These are phyloP conservation scores for Polytrichum formosum DNA, from an alignment of 225 moss, liverwort and hornwort genomes.

Conservation along the genomic window DNA sequence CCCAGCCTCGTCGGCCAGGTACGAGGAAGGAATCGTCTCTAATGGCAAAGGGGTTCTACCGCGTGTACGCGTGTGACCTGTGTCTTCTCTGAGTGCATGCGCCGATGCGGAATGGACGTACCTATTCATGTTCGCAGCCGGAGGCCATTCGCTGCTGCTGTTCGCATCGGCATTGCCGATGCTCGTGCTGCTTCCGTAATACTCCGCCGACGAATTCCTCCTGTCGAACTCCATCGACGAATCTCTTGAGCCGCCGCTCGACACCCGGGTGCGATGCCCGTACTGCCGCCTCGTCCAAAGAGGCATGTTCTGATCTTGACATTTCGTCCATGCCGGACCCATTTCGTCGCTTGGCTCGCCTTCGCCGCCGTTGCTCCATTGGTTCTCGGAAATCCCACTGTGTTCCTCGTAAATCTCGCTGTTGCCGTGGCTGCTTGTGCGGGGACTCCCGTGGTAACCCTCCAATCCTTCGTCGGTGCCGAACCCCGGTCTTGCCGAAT, in stretches of 20 bases:
- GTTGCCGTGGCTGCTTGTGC: background rate
- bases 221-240: constrained; percentile 40
- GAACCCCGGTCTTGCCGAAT: constrained; percentile 28
- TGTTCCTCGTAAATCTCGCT: constrained; percentile 17
- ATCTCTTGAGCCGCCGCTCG: constrained; percentile 31
- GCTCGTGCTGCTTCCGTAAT: constrained; percentile 18
- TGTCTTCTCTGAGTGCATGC: constrained; percentile 25
- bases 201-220: constrained; percentile 14
- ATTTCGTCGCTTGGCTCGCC: constrained; percentile 17
- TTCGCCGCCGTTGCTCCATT: constrained; percentile 10
- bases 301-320: constrained; percentile 26
- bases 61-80: constrained; percentile 18
- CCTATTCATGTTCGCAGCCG: constrained; percentile 16
- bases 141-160: constrained; percentile 43
- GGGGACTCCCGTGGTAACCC: background rate
- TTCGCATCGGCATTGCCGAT: constrained; percentile 23
- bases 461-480: constrained; percentile 7
- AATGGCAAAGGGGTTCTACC: constrained; percentile 55
- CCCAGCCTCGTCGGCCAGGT: constrained; percentile 19
- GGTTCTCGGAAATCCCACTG: constrained; percentile 13
- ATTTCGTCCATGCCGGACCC: constrained; percentile 30
- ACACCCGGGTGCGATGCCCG: too few relatives aligned
- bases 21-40: constrained; percentile 60
- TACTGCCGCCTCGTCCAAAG: constrained; percentile 33
- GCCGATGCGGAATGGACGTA: constrained; percentile 43